Base-by-base conservation (phyloP, 441 rosid genomes). In the Eruca vesicaria region DNA sequence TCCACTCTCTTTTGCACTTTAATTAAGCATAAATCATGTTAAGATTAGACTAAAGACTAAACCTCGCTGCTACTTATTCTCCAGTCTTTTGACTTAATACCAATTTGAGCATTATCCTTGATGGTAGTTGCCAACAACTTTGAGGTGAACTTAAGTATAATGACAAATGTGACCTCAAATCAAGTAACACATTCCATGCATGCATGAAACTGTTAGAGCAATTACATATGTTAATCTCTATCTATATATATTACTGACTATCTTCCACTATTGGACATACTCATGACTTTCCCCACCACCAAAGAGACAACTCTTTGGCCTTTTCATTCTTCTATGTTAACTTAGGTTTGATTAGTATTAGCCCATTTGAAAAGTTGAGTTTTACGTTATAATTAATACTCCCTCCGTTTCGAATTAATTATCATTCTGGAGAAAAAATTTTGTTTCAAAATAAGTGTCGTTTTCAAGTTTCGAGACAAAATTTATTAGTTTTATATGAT, bases 231-330 rank as follows among this genome's bases (percentile, higher is more conserved):
- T 36, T 50, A 20, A 26, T 29, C n/a, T 33, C 3, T 29, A 36
- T 19, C n/a, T 60, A 4, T 16, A 28, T 59, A 7, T 52, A 6
- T 35, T 33, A 60, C 16, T n/a, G 71, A 18, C 15, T 72, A 69
- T 77, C 69, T 72, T 72, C 69, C 80, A 60, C 77, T 72, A 66
- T 50, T 66, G 63, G 76, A 71, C 80, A 71, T 28, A 66, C 73
- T 77, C 68, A 71, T 77, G 50, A 53, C 66, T 60, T n/a, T 60
- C 76, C 71, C 43, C 63, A 35, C 72, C 63, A 65, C 55, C 45
- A 71, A 70, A 64, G 72, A 71, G 72, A 71, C 68, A 59, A 26
- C 63, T 57, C n/a, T 57, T 45, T 64, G 32, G 21, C 4, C 71
- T 64, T 29, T 11, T 14, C 61, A 71, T 36, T 36, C 28, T 28